Evolutionary conservation across 2,329 filamentous ascomycete genomes (phyloP), one percentile per base, ranked within the genome.

Genomic region (Tolypocladium endophyticum): DNA sequence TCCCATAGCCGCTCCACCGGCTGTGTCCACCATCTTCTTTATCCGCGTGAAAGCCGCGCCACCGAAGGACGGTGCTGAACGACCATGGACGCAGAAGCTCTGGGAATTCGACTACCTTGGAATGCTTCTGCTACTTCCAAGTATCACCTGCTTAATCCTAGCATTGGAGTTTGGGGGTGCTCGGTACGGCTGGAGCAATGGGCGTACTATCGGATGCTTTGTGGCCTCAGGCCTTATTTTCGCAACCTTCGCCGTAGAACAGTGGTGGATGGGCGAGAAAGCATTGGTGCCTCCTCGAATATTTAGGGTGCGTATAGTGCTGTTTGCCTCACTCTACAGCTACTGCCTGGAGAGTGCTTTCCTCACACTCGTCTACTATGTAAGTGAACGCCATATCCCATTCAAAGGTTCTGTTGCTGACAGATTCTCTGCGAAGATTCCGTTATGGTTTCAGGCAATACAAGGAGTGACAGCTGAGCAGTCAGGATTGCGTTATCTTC

Each of bases 191-290:
- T 57, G 55, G 55, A 11, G 41, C 30, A 20, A 57, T 23, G 39
- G 39, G 14, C 55, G 41, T 12, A 57, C 55, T 4, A 36, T 57
- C 14, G 55, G 41, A 2, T 57, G 55, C n/a, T 47, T 57, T 35
- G 41, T 47, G 23, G 38, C 30, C 38, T 12, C 30, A 30, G 55
- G 39, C 18, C 28, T 57, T 11, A 41, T 57, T 35, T 7, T 35
- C 11, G 55, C 35, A 11, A 6, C 25, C 12, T 57, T 57, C 23
- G 41, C 30, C 1, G 8, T 23, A 20, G 55, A 57, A 45, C 55
- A 57, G 16, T 57, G 55, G 55, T 57, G 55, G 55, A 57, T 57
- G 41, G 55, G 41, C 28, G 55, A 57, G 30, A 57, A 18, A 14
- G 55, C 55, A 2, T 45, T 57, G 14, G 55, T 57, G 11, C 55